Base-by-base conservation (phyloP, 2,329 filamentous ascomycete genomes). In the Clathrospora elynae region DNA sequence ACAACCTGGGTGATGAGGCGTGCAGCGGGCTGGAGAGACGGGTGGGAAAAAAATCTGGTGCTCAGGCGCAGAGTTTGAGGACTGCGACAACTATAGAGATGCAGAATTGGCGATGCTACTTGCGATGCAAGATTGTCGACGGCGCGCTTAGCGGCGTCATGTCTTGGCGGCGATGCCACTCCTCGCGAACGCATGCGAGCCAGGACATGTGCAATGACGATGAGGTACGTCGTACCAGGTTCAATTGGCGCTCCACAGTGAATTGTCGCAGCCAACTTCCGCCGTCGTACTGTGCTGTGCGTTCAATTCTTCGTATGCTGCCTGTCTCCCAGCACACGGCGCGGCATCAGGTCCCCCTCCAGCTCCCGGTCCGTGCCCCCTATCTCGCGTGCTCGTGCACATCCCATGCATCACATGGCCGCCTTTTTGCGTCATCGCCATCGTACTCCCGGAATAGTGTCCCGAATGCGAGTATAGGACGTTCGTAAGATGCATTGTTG, bases 151-250 rank as follows among this genome's bases (percentile, higher is more conserved):
- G 52, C 49, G 37, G 20, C 44, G 31, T 22, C 28, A 26, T 42
- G 7, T 48, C 53, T 48, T 48, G 38, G 42, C 46, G 32, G 33
- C 24, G 38, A 37, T 46, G 43, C 32, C 32, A 35, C 38, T 50
- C 35, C 46, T 30, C 13, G 47, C 33, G 37, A 50, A 39, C 20
- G 23, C 36, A 29, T 20, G 36, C 23, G 37, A 39, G 31, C 33
- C 26, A n/a, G 17, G 23, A 23, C 43, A 52, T 53, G 57, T 46
- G 41, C 42, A 34, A 55, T 59, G 57, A 59, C 57, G 57, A 42
- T n/a, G 42, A 51, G 41, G 31, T 19, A 31, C 34, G 34, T 35
- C 44, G 46, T 33, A 14, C 29, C 42, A 33, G 41, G 49, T 25
- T 53, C 53, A 55, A 51, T 55, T 46, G 53, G 47, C 38, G 50